A percentile compares a stretch with the other conserved stretches of the same genome.
Evolutionary conservation across 2,329 filamentous ascomycete species (phyloP).

Genomic region (Fusarium sp.): DNA sequence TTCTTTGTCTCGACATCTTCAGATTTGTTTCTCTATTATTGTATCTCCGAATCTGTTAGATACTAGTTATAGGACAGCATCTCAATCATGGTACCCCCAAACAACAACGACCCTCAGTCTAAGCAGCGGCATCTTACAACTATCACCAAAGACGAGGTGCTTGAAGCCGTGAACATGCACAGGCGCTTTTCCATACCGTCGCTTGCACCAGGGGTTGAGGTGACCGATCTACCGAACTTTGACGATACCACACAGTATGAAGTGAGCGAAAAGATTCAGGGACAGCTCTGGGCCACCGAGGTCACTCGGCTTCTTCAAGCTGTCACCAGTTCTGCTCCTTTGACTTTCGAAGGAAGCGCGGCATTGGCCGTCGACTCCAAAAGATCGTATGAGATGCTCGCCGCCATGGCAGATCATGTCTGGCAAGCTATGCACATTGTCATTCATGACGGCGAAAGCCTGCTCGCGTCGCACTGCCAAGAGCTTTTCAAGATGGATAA

Average conservation of each 20-base stretch:
- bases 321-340: accelerated
- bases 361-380: background rate
- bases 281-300: background rate
- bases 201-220: too few species aligned
- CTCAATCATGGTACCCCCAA: too few species aligned
- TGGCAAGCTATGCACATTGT: background rate
- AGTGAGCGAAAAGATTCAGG: too few species aligned
- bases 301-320: background rate
- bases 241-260: too few species aligned
- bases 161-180: too few species aligned
- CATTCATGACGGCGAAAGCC: background rate
- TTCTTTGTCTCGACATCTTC: background rate
- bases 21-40: background rate
- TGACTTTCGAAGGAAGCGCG: background rate
- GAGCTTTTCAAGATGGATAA: accelerated
- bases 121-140: too few species aligned
- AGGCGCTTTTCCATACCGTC: too few species aligned
- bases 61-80: too few species aligned
- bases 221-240: too few species aligned
- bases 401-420: background rate
- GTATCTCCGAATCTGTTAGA: too few species aligned
- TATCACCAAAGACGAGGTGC: too few species aligned
- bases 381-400: background rate
- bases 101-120: too few species aligned
- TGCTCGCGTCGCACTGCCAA: accelerated